Percentiles rank a stretch among this genome's conserved stretches.
These are phyloP conservation scores for Cercospora berteroae DNA, from an alignment of 2,329 filamentous ascomycete species.

Conservation along the genomic window DNA sequence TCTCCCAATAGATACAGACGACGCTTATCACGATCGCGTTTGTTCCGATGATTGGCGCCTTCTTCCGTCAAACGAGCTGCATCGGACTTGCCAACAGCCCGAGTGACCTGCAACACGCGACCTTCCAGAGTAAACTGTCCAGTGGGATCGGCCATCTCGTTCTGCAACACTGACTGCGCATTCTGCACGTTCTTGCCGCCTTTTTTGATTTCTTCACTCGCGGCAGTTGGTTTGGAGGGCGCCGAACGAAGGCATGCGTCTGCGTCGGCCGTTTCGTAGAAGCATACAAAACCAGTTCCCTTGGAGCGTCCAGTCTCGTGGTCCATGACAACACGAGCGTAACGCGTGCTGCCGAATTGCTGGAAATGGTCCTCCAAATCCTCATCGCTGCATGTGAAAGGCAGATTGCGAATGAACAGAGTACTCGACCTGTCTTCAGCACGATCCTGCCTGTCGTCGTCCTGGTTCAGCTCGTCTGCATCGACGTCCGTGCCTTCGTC, in stretches of 20 bases:
- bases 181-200: conserved; percentile 38
- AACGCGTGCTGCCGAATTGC: conserved; percentile 84
- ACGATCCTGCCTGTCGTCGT: conserved; percentile 44
- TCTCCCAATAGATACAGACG: conserved; percentile 84
- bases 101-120: conserved; percentile 77
- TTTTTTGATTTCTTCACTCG: conserved; percentile 29
- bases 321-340: conserved; percentile 89
- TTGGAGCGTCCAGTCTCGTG: conserved; percentile 79
- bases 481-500: conserved; percentile 39
- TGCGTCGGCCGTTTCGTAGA: conserved; percentile 73
- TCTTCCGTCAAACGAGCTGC: conserved; percentile 73
- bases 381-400: conserved; percentile 82
- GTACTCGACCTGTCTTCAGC: conserved; percentile 68
- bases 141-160: conserved; percentile 75
- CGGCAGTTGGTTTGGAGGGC: conserved; percentile 54
- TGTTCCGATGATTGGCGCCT: conserved; percentile 60
- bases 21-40: conserved; percentile 81
- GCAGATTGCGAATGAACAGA: conserved; percentile 89
- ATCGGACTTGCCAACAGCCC: conserved; percentile 80
- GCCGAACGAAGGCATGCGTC: conserved; percentile 72
- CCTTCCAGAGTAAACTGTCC: conserved; percentile 90
- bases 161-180: conserved; percentile 81
- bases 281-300: conserved; percentile 94
- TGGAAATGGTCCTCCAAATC: conserved; percentile 79
- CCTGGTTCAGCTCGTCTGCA: conserved; percentile 47